Evolutionary conservation across 2,329 filamentous ascomycete species (phyloP).

Genomic region (Pezizomycotina sp.): DNA sequence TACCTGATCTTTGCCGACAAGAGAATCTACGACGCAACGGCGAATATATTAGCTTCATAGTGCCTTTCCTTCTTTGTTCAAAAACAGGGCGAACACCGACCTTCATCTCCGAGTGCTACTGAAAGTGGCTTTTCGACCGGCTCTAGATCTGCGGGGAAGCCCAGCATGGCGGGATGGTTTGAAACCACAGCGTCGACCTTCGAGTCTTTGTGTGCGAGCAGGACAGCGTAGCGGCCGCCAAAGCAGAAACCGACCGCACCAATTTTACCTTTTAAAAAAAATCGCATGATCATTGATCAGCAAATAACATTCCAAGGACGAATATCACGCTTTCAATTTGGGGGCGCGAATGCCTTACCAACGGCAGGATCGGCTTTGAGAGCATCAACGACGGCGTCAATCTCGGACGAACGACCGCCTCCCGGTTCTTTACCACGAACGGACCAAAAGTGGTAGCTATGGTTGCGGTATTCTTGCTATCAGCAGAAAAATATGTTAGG

Average conservation of each 20-base stretch:
- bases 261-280: conserved; percentile 13
- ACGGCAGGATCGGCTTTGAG: not conserved
- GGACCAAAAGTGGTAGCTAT: conserved; percentile 9
- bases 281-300: conserved; percentile 2
- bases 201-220: conserved; percentile 9
- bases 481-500: too few relatives aligned
- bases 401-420: conserved; percentile 5
- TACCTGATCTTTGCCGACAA: conserved; percentile 3
- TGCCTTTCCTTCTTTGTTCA: too few relatives aligned
- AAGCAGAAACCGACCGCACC: conserved; percentile 14
- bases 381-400: not conserved
- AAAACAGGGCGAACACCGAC: too few relatives aligned
- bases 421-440: conserved; percentile 11
- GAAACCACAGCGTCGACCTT: conserved; percentile 11
- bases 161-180: conserved; percentile 13
- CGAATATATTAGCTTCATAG: conserved; percentile 7
- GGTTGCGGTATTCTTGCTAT: conserved; percentile 10
- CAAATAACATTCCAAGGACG: not conserved
- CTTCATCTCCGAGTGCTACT: conserved; percentile 11
- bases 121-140: conserved; percentile 9
- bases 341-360: too few relatives aligned
- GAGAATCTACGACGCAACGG: conserved; percentile 1
- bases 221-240: conserved; percentile 15
- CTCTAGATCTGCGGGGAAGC: conserved; percentile 7
- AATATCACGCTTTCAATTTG: not conserved